Evolutionary conservation across 805 yeast genomes (phyloP).

Genomic region (Wickerhamia fluorescens): DNA sequence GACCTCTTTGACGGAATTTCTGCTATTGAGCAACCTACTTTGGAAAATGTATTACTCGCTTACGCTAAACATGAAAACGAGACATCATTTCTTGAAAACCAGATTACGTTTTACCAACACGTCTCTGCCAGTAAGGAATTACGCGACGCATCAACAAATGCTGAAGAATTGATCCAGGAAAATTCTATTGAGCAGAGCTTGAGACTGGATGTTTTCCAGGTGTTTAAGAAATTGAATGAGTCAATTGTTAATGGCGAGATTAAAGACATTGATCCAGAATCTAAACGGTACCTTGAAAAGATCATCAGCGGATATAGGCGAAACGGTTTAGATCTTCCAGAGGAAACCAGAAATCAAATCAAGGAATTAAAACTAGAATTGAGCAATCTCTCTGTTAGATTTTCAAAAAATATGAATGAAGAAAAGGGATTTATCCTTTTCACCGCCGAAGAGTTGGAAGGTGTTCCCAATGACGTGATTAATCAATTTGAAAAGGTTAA

Average conservation of each 20-base stretch:
- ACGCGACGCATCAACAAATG: constrained; percentile 63
- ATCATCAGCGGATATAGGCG: constrained; percentile 50
- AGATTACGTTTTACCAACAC: constrained; percentile 62
- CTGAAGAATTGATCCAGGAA: constrained; percentile 51
- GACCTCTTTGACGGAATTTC: constrained; percentile 50
- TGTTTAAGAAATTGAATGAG: constrained; percentile 47
- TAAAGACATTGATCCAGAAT: constrained; percentile 43
- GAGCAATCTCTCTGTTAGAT: constrained; percentile 49
- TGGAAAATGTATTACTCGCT: constrained; percentile 51
- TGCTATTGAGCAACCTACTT: constrained; percentile 39
- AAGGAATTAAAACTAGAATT: constrained; percentile 53
- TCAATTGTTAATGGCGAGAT: constrained; percentile 6
- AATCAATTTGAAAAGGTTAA: constrained; percentile 45
- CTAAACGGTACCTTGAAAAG: constrained; percentile 51
- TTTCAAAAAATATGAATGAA: constrained; percentile 62
- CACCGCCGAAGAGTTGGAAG: constrained; percentile 59
- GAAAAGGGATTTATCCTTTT: constrained; percentile 57
- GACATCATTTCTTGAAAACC: constrained; percentile 38
- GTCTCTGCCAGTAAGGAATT: constrained; percentile 59
- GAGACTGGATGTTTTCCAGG: constrained; percentile 58
- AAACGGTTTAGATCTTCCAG: constrained; percentile 60
- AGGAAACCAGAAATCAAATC: constrained; percentile 47
- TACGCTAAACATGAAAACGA: constrained; percentile 46
- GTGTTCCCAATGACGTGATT: constrained; percentile 62
- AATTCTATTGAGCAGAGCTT: constrained; percentile 56